Percentiles rank a stretch among this genome's conserved stretches.
These are phyloP conservation scores for Cladosporium sp. DNA, from an alignment of 2,329 filamentous ascomycete genomes.

Conservation along the genomic window DNA sequence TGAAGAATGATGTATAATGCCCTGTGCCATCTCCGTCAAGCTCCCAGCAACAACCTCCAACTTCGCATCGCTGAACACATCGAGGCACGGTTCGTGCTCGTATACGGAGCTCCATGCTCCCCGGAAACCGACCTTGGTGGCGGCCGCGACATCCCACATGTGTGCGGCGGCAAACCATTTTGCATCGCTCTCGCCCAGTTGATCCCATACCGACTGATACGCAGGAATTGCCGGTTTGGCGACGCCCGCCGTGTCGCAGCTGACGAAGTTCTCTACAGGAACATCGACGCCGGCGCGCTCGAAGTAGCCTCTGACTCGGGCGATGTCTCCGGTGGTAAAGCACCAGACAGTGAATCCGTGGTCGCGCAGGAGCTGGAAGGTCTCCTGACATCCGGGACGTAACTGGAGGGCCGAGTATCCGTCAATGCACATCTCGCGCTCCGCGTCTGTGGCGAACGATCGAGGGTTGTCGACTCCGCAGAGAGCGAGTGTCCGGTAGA, in stretches of 20 bases:
- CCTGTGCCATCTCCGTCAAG: conserved; percentile 40
- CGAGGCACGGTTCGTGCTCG: conserved; percentile 46
- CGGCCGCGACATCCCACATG: conserved; percentile 54
- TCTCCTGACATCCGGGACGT: conserved; percentile 37
- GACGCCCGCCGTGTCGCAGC: conserved; percentile 44
- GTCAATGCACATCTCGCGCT: conserved; percentile 35
- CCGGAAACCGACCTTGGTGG: conserved; percentile 44
- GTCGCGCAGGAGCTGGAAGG: conserved; percentile 37
- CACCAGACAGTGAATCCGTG: conserved; percentile 49
- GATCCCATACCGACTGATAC: conserved; percentile 41
- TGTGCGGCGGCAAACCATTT: conserved; percentile 56
- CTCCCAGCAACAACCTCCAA: conserved; percentile 47
- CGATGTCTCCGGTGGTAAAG: conserved; percentile 47
- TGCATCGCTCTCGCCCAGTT: conserved; percentile 32
- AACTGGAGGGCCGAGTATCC: conserved; percentile 32
- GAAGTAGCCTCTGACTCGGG: conserved; percentile 49
- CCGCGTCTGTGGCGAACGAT: conserved; percentile 37
- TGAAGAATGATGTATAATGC: background rate
- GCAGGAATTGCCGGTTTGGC: conserved; percentile 46
- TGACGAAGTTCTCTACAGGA: conserved; percentile 46
- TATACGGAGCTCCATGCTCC: conserved; percentile 50
- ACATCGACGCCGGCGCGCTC: conserved; percentile 43
- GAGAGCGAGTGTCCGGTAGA: conserved; percentile 45
- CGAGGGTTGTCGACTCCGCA: conserved; percentile 41
- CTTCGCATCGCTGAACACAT: conserved; percentile 41